phyloP scores from a whole-genome alignment of 495 filamentous ascomycete species.

The Chaetomium fimeti region DNA sequence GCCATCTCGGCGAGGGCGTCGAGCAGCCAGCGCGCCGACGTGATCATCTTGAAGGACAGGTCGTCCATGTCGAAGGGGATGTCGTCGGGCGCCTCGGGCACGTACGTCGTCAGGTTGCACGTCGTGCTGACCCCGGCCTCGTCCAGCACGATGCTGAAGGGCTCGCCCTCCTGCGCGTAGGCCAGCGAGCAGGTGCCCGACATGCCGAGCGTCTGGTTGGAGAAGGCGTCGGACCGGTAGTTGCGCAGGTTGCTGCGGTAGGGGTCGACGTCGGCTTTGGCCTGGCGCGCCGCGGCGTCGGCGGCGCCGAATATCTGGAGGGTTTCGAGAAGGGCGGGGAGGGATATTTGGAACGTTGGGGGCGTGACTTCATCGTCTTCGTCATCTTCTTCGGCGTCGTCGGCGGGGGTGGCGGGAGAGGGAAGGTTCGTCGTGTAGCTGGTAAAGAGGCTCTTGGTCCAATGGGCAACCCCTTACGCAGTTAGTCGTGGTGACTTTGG shows the following conservation, averaged over 20 bases:
- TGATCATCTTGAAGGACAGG: constrained; percentile 89
- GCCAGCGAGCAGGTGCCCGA: constrained; percentile 76
- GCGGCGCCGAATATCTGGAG: constrained; percentile 88
- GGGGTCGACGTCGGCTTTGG: constrained; percentile 51
- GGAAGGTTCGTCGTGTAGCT: constrained; percentile 62
- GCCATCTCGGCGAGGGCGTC: constrained; percentile 82
- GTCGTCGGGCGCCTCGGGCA: constrained; percentile 63
- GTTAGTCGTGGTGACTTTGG: not conserved
- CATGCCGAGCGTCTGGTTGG: constrained; percentile 70
- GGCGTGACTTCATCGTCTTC: constrained; percentile 42
- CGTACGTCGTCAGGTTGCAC: constrained; percentile 89
- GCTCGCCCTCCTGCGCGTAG: constrained; percentile 68
- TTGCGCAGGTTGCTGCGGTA: constrained; percentile 55
- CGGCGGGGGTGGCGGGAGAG: constrained; percentile 25
- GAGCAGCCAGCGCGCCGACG: constrained; percentile 76
- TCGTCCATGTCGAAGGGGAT: constrained; percentile 81
- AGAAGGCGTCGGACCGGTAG: constrained; percentile 67
- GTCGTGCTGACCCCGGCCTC: constrained; percentile 86
- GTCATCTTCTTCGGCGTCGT: constrained; percentile 28
- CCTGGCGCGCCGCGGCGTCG: constrained; percentile 57
- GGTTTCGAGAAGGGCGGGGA: constrained; percentile 86
- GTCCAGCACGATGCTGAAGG: constrained; percentile 75
- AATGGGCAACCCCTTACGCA: constrained; percentile 62
- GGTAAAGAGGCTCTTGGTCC: constrained; percentile 79
- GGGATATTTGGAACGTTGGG: constrained; percentile 73